Percentiles rank a stretch among this genome's conserved stretches.
phyloP scores from a whole-genome alignment of 75 land plant species.

The Cryptomeria japonica region DNA sequence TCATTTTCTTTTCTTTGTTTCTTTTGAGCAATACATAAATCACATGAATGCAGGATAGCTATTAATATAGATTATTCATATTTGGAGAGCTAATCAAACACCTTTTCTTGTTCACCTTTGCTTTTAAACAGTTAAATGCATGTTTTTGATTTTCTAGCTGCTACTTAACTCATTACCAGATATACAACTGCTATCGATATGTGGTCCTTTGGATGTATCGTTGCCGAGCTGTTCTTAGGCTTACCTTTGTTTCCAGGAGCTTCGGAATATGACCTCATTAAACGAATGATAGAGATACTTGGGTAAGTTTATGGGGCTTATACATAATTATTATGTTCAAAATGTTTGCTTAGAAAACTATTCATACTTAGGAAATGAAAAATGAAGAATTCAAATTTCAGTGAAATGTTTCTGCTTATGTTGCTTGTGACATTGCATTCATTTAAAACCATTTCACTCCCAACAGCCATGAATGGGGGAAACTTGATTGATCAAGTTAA shows the following conservation, averaged over 20 bases:
- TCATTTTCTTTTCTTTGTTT: neutral
- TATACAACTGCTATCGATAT: constrained; percentile 96
- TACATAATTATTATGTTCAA: neutral
- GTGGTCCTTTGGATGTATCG: constrained; percentile 99
- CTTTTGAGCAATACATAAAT: neutral
- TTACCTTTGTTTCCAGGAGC: constrained; percentile 90
- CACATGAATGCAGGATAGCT: neutral
- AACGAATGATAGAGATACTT: constrained; percentile 68
- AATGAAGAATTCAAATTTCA: neutral
- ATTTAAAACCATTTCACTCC: neutral
- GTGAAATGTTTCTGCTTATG: neutral
- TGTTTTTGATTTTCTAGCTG: neutral
- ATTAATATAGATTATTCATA: neutral
- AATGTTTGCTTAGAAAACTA: neutral
- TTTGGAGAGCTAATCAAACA: neutral
- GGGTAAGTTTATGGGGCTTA: constrained; percentile 48
- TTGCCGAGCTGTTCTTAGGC: constrained; percentile 92
- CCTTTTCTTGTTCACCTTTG: neutral
- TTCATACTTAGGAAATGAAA: neutral
- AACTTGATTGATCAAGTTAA: neutral
- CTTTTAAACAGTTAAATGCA: neutral
- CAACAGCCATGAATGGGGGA: neutral
- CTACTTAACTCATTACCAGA: constrained; percentile 48
- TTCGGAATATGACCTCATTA: constrained; percentile 91
- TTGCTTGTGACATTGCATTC: neutral